phyloP scores from a whole-genome alignment of 1,139 yeast genomes.

The Saccharomyces hybrid region DNA sequence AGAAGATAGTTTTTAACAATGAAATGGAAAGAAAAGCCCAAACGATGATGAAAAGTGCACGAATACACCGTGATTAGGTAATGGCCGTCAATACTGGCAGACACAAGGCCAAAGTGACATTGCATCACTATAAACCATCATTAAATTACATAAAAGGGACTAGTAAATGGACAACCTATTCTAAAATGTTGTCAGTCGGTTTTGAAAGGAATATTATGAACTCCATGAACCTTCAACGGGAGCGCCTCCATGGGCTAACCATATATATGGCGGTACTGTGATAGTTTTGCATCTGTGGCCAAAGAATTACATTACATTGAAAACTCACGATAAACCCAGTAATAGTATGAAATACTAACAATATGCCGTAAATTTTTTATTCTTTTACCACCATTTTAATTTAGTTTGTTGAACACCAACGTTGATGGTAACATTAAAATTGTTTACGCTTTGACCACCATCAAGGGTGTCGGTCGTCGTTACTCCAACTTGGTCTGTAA shows the following conservation, averaged over 20 bases:
- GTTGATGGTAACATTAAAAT: too few relatives aligned
- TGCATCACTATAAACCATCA: neutral
- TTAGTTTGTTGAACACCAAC: too few relatives aligned
- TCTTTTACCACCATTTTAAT: slow-evolving; percentile 9
- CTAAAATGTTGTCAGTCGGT: neutral
- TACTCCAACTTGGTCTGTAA: too few relatives aligned
- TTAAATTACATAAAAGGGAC: neutral
- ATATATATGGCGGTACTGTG: neutral
- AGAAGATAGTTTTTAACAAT: neutral
- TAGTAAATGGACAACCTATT: neutral
- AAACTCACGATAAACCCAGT: neutral
- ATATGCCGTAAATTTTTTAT: neutral
- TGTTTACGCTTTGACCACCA: too few relatives aligned
- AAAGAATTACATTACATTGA: neutral
- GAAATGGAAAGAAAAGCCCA: neutral
- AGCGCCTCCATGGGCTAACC: neutral
- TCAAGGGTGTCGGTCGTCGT: too few relatives aligned
- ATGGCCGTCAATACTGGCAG: neutral
- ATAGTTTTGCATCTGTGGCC: neutral
- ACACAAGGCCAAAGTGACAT: neutral
- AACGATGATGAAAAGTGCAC: neutral
- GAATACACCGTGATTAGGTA: neutral
- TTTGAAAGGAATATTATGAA: neutral
- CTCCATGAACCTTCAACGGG: neutral
- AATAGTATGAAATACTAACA: neutral